Percentiles rank a stretch among this genome's conserved stretches.
Conservation (phyloP, 2,329 filamentous ascomycete genomes). For the Plenodomus tracheiphilus region DNA sequence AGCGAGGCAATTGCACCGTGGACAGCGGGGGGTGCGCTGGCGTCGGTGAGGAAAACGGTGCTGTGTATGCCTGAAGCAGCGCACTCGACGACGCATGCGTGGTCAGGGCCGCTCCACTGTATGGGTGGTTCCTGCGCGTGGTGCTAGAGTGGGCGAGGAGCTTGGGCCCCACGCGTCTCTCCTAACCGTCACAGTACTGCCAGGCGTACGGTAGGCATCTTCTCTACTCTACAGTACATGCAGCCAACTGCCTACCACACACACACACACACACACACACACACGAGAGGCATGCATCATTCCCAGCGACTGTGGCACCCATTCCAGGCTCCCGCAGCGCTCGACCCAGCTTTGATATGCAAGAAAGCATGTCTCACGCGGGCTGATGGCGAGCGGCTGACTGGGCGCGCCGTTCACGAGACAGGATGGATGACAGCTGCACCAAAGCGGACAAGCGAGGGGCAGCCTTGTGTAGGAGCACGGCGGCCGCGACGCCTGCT, state of each 20-base stretch:
- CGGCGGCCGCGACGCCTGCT: neutral
- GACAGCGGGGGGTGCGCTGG: no score
- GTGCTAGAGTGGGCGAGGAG: constrained; percentile 19
- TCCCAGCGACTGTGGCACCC: no score
- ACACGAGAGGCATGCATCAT: no score
- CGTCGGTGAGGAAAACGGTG: no score
- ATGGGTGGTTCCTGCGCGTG: neutral
- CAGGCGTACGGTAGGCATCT: constrained; percentile 13
- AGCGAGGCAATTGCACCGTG: neutral
- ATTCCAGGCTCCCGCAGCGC: neutral
- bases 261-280: no score
- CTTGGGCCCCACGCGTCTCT: constrained; percentile 14
- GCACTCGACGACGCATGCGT: no score
- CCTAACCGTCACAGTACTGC: no score
- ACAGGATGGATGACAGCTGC: neutral
- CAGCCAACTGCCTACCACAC: no score
- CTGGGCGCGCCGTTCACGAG: constrained; percentile 6
- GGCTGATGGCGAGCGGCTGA: constrained; percentile 13
- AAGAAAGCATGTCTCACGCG: constrained; percentile 21
- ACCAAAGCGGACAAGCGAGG: constrained; percentile 13
- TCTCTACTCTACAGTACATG: no score
- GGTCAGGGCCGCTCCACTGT: neutral
- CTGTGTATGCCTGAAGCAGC: neutral
- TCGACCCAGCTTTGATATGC: constrained; percentile 7
- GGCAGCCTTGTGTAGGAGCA: constrained; percentile 4